Base-by-base conservation (phyloP, 768 basidiomycete genomes). In the Kwoniella mangroviensis region DNA sequence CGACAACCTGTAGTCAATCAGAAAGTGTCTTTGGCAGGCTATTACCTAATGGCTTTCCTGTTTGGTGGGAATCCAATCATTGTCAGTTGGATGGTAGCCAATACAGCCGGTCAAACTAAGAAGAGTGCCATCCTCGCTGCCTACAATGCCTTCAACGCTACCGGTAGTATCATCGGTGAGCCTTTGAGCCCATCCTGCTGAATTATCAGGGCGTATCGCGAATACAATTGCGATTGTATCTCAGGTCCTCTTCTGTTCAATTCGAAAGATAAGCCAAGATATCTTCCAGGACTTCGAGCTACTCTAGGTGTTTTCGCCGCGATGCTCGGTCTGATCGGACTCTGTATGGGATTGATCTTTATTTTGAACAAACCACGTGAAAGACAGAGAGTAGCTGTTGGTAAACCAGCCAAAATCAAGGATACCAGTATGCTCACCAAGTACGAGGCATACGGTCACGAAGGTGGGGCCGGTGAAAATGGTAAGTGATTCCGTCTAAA, bases 41-140 rank as follows among this genome's bases (percentile, higher is more conserved):
- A 82, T 77, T 83, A 82, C 75, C 68, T 80, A 26, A 41, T 80
- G 42, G 65, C 80, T 24, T 77, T 82, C 76, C 73, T 83, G 19
- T 83, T 81, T 69, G 79, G 78, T 41, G 77, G 76, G 58, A 82
- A 83, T 74, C 76, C 81, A 13, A 69, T 83, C 10, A 76, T 83
- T 67, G 73, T 82, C 40, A 73, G 72, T 24, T 83, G 81, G 83
- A 80, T 83, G 60, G 75, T 80, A 2, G 79, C 77, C 41, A 82
- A 82, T 73, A 74, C 75, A n/a, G 81, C 72, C 7, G 82, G 82
- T 17, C 70, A 75, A 45, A 75, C 77, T 13, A 79, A 79, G 73
- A 75, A 78, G 69, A 62, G 69, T 4, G 71, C 59, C 45, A 67
- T 73, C n/a, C 68, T 77, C 53, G 53, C 74, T 3, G 42, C 77